These are phyloP conservation scores for Lachancea thermotolerans DNA, from an alignment of 805 yeast genomes.

Conservation along the genomic window DNA sequence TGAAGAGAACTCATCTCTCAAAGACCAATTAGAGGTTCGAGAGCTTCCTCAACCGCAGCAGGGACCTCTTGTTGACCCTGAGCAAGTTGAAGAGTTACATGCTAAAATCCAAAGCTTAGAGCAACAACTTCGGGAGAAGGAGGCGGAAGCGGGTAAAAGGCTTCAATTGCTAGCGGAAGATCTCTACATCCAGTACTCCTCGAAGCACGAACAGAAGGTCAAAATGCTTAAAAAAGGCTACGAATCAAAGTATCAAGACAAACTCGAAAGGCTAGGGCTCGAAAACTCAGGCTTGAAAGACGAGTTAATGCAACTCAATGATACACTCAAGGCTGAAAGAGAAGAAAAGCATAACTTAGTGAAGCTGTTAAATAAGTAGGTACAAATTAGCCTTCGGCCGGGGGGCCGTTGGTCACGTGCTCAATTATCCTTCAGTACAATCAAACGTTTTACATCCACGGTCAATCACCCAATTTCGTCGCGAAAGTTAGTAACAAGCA, in stretches of 20 bases:
- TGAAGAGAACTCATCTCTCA: constrained; percentile 24
- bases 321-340: constrained; percentile 43
- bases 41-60: constrained; percentile 1
- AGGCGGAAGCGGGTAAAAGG: constrained; percentile 45
- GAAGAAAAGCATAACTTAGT: constrained; percentile 54
- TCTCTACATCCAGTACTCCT: constrained; percentile 64
- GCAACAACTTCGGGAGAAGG: constrained; percentile 34
- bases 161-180: constrained; percentile 61
- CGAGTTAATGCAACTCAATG: constrained; percentile 47
- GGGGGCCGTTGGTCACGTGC: neutral
- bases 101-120: constrained; percentile 24
- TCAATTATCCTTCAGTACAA: neutral
- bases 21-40: constrained; percentile 19
- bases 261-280: constrained; percentile 35
- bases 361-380: constrained; percentile 39
- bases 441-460: too few relatives aligned
- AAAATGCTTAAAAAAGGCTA: constrained; percentile 52
- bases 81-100: constrained; percentile 5
- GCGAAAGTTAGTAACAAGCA: too few relatives aligned
- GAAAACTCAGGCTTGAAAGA: constrained; percentile 42
- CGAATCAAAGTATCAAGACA: constrained; percentile 46
- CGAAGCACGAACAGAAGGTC: constrained; percentile 71
- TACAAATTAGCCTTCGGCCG: neutral
- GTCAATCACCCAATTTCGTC: too few relatives aligned
- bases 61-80: constrained; percentile 3